Base-by-base conservation (phyloP, 345 rosid genomes). In the Arabis hirsuta region DNA sequence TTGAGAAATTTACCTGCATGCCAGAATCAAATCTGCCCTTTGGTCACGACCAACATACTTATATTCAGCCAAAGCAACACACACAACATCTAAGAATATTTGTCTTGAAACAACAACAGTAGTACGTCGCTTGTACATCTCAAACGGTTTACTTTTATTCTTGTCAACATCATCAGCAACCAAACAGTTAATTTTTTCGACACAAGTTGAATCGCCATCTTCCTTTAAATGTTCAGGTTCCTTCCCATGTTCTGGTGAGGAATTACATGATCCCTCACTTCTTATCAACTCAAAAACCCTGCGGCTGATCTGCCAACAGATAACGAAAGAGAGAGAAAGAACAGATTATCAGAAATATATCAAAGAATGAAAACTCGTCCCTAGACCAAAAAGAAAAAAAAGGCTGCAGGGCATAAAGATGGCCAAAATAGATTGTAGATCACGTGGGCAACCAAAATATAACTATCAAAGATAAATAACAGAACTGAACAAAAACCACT, bases 11-110 rank as follows among this genome's bases (percentile, higher is more conserved):
- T 81, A 96, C 99, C 99, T 92, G 98, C 98, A 92, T 39, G 99
- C 98, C 77, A 96, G 84, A 81, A 81, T 76, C 83, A 96, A 76
- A 81, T 96, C 99, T 20, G 97, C 99, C 86, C 91, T 86, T 82
- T 92, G 98, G 73, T 96, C 86, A 27, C 86, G 91, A 39, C 98
- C 97, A 79, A 96, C 90, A 54, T 96, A 96, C 84, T 92, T 92
- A 47, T 96, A 96, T 27, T 96, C 96, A 62, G 91, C 81, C 60
- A 92, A 81, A 34, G 95, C 83, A 79, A 78, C 86, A 62, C 97
- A 96, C 45, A 92, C 96, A 80, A 90, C 84, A 81, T 86, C 85
- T 24, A 92, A 62, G 86, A 96, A 96, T 43, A 82, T 62, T 57
- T 83, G 87, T 72, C 98, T 81, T 26, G 77, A 79, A 71, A 92